Evolutionary conservation across 495 filamentous ascomycete genomes (phyloP).

Genomic region (Xanthoparmelia taractica): DNA sequence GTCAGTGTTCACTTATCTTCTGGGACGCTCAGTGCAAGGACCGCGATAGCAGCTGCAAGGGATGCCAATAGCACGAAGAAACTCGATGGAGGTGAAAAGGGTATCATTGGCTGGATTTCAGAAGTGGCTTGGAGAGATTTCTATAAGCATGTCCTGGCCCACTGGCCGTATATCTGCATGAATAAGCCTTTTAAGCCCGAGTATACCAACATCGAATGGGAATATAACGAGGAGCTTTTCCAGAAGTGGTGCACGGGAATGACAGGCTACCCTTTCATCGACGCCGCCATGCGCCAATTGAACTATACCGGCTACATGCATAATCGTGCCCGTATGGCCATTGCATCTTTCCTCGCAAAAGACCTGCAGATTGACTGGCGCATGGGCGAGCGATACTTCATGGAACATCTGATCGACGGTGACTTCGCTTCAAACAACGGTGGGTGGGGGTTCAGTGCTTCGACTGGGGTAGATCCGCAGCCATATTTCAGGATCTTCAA

Average conservation of each 20-base stretch:
- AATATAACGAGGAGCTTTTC: conserved; percentile 62
- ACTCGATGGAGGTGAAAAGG: conserved; percentile 59
- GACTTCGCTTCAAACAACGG: conserved; percentile 92
- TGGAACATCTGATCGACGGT: conserved; percentile 80
- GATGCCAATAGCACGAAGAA: conserved; percentile 59
- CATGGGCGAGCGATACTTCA: conserved; percentile 81
- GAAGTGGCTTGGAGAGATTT: conserved; percentile 92
- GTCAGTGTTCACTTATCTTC: conserved; percentile 74
- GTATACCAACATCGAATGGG: conserved; percentile 76
- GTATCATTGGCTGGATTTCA: conserved; percentile 71
- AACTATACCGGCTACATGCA: conserved; percentile 71
- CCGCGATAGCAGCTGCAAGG: conserved; percentile 58
- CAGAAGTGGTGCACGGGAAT: conserved; percentile 65
- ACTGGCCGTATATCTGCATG: conserved; percentile 93
- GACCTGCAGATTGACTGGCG: conserved; percentile 87
- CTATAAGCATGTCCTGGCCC: conserved; percentile 76
- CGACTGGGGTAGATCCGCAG: conserved; percentile 82
- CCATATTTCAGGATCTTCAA: conserved; percentile 93
- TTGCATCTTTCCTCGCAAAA: conserved; percentile 80
- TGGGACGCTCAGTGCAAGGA: conserved; percentile 71
- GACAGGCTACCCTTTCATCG: conserved; percentile 82
- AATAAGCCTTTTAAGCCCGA: conserved; percentile 88
- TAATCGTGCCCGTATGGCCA: conserved; percentile 84
- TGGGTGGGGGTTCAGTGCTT: conserved; percentile 80
- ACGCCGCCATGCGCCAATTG: conserved; percentile 87